Evolutionary conservation across 345 rosid genomes (phyloP), one percentile per base, ranked within the genome.

Genomic region (Adansonia digitata): DNA sequence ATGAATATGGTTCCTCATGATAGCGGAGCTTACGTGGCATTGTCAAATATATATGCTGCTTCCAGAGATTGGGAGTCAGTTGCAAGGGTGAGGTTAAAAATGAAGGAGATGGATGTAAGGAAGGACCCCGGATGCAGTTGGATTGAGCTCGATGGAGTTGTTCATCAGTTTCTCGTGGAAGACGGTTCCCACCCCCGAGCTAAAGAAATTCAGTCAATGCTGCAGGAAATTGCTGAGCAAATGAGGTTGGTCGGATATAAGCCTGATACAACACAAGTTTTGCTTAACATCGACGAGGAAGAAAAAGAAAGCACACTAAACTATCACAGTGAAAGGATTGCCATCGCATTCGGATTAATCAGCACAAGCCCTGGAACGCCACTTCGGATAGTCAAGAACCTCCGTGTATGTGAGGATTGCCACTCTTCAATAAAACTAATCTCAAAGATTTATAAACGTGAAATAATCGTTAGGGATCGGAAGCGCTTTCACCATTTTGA

Each of bases 121-220:
- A 92, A 92, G 80, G 90, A 87, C 63, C 94, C 90, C 0, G 96
- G 94, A n/a, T 88, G 88, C 73, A 89, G 96, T 61, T 89, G 88
- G 91, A 84, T 90, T 40, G 92, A 92, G 75, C 74, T 88, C 31
- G 80, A 86, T 76, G 94, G 93, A 26, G 72, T 18, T 29, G 77
- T 90, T 24, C 87, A 92, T 31, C 88, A 88, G 43, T 90, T 92
- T 77, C 80, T 83, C 48, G 91, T 88, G 48, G 94, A 90, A 79
- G 97, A 90, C 55, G 84, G 84, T 48, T 80, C 85, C n/a, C 89
- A 89, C 78, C 88, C 88, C 1, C 80, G 79, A 75, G 85, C 86
- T 39, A 22, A 79, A 77, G 85, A 84, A 48, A 84, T 91, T 79
- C 79, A 59, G 62, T 77, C 68, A n/a, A 89, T 83, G 90, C 79